Base-by-base conservation (phyloP, 768 basidiomycete genomes). In the Boletus speciosus region DNA sequence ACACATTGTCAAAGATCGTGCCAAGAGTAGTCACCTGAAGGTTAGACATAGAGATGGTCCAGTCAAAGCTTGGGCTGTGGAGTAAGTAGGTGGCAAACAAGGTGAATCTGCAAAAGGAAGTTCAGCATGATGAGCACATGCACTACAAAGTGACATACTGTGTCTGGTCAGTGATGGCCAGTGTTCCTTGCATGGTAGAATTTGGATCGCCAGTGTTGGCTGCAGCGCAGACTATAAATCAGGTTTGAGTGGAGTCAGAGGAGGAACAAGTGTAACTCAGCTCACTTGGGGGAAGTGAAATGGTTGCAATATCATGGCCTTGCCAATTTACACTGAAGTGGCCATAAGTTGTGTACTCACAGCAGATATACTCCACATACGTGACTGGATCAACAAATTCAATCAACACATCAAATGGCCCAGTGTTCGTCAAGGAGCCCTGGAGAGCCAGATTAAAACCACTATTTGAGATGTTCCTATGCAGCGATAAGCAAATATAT, bases 401-500 rank as follows among this genome's bases (percentile, higher is more conserved):
- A 46, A 90, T 88, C 44, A 77, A 60, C 4, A 85, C 86, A 69
- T 89, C 86, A 47, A 90, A 74, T 21, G 87, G 86, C 0, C 87
- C 87, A 6, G 79, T 67, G 47, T 83, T 80, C 1, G 81, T 83
- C 49, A 86, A 64, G 12, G 84, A 81, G 14, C 85, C 85, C 21
- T 72, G 74, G 6, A 90, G 71, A 3, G 78, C 67, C 25, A 88
- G 67, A 63, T 84, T 78, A 61, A 89, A 88, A 2, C 87, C 87
- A 2, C 76, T 73, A 42, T 88, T 70, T 4, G 81, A 71, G 19
- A 84, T 76, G 55, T 81, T 78, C 36, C 80, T 82, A 56, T 73
- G 68, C 56, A 77, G 2, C 76, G 73, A 29, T 85, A 70, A 41
- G 84, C 76, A n/a, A 76, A 77, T 31, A 78, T 77, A 36, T 81